A percentile compares a stretch with the other conserved stretches of the same genome.
phyloP scores from a whole-genome alignment of 1,139 yeast species.

The Pichia sp. region DNA sequence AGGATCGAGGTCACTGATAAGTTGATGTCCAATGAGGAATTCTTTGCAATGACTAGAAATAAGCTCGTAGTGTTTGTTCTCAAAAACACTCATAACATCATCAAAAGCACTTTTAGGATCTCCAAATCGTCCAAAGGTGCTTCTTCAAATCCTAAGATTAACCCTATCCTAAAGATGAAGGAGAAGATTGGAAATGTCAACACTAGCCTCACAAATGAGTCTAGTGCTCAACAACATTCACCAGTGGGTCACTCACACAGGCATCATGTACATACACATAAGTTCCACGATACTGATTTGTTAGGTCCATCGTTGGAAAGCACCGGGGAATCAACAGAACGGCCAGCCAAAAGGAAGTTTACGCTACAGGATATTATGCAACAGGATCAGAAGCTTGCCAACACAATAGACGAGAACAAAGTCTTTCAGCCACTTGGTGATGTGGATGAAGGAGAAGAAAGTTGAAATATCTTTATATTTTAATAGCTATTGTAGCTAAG shows the following conservation, averaged over 20 bases:
- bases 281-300: constrained; percentile 21
- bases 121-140: constrained; percentile 10
- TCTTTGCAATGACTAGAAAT: constrained; percentile 54
- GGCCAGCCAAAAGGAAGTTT: background rate
- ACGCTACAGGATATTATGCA: constrained; percentile 2
- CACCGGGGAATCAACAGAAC: background rate
- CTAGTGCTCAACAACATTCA: background rate
- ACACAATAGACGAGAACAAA: constrained; percentile 5
- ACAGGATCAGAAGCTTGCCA: background rate
- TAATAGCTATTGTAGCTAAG: too few species aligned
- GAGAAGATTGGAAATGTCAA: background rate
- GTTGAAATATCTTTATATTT: too few species aligned
- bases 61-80: constrained; percentile 64
- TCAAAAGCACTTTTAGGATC: constrained; percentile 51
- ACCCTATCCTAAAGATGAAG: constrained; percentile 8
- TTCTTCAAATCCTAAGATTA: constrained; percentile 7
- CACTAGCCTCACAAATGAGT: background rate
- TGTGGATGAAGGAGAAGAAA: constrained; percentile 12
- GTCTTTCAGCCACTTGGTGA: constrained; percentile 7
- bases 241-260: constrained; percentile 7
- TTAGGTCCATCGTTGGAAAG: constrained; percentile 16
- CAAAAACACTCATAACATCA: constrained; percentile 69
- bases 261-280: constrained; percentile 11
- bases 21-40: constrained; percentile 75
- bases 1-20: constrained; percentile 55